These are phyloP conservation scores for Penicillium bovifimosum DNA, from an alignment of 495 filamentous ascomycete species.

Conservation along the genomic window DNA sequence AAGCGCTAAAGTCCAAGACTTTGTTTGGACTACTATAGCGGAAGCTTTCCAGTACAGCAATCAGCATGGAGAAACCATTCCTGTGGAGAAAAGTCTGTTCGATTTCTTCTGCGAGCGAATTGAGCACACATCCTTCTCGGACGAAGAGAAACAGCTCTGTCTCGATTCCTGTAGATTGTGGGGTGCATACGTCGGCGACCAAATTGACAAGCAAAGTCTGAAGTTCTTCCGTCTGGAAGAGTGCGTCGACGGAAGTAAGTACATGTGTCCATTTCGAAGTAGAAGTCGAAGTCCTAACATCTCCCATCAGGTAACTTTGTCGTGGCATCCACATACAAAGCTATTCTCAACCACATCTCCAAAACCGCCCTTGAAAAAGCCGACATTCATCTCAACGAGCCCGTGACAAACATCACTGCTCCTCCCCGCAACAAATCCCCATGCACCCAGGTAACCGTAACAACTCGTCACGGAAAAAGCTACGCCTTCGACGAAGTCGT, in stretches of 20 bases:
- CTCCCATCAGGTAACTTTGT: constrained; percentile 71
- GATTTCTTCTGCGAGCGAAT: constrained; percentile 72
- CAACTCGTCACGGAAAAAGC: constrained; percentile 43
- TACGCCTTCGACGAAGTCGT: constrained; percentile 78
- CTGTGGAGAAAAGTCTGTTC: constrained; percentile 59
- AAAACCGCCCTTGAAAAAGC: constrained; percentile 56
- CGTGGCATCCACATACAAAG: constrained; percentile 77
- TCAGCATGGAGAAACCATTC: constrained; percentile 56
- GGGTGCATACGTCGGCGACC: constrained; percentile 84
- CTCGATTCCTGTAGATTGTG: constrained; percentile 68
- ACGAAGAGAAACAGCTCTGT: constrained; percentile 47
- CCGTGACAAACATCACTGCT: constrained; percentile 30
- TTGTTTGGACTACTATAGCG: constrained; percentile 74
- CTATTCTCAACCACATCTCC: constrained; percentile 65
- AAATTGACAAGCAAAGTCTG: constrained; percentile 71
- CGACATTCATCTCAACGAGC: constrained; percentile 52
- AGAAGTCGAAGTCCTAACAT: not conserved
- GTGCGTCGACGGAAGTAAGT: constrained; percentile 79
- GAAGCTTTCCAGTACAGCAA: constrained; percentile 79
- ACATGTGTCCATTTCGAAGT: too few species aligned
- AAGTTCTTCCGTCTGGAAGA: constrained; percentile 96
- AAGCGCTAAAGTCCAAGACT: constrained; percentile 48
- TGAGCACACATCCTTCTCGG: constrained; percentile 46
- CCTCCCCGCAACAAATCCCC: not conserved
- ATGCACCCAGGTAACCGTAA: constrained; percentile 41